Base-by-base conservation (phyloP, 163 green algal genomes). In the Trebouxiophyceae sp. region DNA sequence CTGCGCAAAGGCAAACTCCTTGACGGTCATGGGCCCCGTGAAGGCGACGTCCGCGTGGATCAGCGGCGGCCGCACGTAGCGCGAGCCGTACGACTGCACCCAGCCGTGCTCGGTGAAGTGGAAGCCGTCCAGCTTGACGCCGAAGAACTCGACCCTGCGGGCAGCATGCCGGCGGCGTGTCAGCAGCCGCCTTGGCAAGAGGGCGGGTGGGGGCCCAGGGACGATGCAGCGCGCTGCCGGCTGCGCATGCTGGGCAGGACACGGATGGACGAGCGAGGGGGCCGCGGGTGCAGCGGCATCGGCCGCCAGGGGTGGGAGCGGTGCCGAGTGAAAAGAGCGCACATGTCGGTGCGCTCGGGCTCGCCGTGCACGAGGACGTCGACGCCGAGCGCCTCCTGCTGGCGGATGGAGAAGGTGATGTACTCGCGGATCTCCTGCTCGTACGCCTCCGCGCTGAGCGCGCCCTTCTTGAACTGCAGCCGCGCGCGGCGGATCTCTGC, bases 311-410 rank as follows among this genome's bases (percentile, higher is more conserved):
- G 54, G 24, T 27, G 16, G 6, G 8, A 29, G 22, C 16, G 24
- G 16, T 27, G 54, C 12, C n/a, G 56, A 8, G 7, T 39, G 56
- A 34, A 16, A 39, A 34, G 1, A 33, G 44, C 66, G 47, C 68
- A 85, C 87, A 95, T 95, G 84, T 95, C 88, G 30, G 86, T 89
- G 50, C 90, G 78, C 89, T 96, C 90, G 23, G 86, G 67, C 83
- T 97, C 91, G 28, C 91, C 91, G 67, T 97, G 91, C 68, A 97
- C 91, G 47, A 95, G 76, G 59, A 97, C 91, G 71, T 97, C 91
- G 4, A 97, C 23, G 22, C 73, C 90, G 59, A 96, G 75, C 4
- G 65, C 77, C 65, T 95, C 88, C 70, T 81, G 76, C 32, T 87
- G 67, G 27, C 81, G 78, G 54, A 96, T 83, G 16, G 72, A 73